Evolutionary conservation across 2,329 filamentous ascomycete genomes (phyloP).

Genomic region (Cladosporium sp.): DNA sequence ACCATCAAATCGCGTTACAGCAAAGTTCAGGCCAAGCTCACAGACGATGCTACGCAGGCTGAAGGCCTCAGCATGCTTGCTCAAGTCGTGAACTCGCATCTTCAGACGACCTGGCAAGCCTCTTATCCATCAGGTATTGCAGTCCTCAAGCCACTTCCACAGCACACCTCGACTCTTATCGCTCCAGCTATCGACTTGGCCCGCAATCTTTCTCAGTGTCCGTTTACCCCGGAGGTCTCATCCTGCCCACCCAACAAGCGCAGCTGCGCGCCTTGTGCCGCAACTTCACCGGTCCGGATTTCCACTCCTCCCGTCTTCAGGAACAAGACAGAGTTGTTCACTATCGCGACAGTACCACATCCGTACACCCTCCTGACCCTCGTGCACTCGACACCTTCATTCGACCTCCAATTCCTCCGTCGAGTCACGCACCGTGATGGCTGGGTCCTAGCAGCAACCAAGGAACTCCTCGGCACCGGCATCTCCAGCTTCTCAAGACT

Average conservation of each 20-base stretch:
- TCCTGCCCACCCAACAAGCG: conserved; percentile 82
- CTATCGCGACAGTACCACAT: conserved; percentile 85
- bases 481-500: conserved; percentile 66
- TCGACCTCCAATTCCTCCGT: conserved; percentile 47
- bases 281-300: conserved; percentile 64
- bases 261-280: conserved; percentile 72
- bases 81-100: conserved; percentile 76
- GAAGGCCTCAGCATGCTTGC: conserved; percentile 66
- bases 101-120: conserved; percentile 83
- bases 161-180: conserved; percentile 72
- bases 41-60: conserved; percentile 52
- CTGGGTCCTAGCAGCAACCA: conserved; percentile 74
- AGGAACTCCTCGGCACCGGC: conserved; percentile 64
- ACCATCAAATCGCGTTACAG: conserved; percentile 67
- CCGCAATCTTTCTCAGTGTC: conserved; percentile 72
- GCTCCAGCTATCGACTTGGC: conserved; percentile 72
- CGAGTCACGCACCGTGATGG: conserved; percentile 69
- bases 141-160: conserved; percentile 75
- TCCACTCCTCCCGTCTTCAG: conserved; percentile 66
- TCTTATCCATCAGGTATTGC: conserved; percentile 74
- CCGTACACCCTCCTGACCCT: conserved; percentile 80
- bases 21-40: conserved; percentile 63
- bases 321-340: conserved; percentile 73
- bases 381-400: conserved; percentile 52
- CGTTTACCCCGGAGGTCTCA: conserved; percentile 67